Base-by-base conservation (phyloP, 768 basidiomycete genomes). In the Fistulinella prunicolor region DNA sequence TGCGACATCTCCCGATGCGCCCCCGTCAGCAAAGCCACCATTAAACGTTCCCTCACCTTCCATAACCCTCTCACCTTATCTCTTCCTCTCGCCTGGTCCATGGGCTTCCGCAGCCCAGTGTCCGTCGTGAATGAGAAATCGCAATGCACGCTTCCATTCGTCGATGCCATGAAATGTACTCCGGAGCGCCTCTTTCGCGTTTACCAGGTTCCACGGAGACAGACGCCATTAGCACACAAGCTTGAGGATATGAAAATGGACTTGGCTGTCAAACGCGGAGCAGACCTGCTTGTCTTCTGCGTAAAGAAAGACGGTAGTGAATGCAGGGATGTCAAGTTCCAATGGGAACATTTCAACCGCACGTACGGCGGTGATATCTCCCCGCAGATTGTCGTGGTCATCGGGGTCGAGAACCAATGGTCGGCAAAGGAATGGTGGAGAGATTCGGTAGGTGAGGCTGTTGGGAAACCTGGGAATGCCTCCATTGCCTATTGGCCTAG, bases 231-330 rank as follows among this genome's bases (percentile, higher is more conserved):
- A n/a, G n/a, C n/a, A n/a, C n/a, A n/a, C n/a, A n/a, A n/a, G n/a
- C n/a, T 35, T 0, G 51, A 50, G n/a, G 16, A 16, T 6, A 7
- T 19, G 37, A 51, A 39, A 29, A 38, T 2, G n/a, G n/a, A n/a
- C n/a, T n/a, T 44, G 10, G 21, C 47, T 23, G 43, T 63, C 36
- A 60, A 50, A 46, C 61, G 62, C 2, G 61, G 42, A n/a, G 63
- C 56, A 10, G 58, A 58, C 13, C 63, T 64, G 19, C 61, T 65
- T 21, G 36, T 64, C 43, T 64, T 64, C 38, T 64, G 62, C 9
- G 52, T 50, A n/a, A 32, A 42, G 13, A 49, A 44, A 44, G 49
- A 53, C n/a, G n/a, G 36, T 64, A 59, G 62, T 61, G 62, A 54
- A 43, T 21, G 7, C 21, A 24, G 51, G 38, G 21, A 16, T 17